Base-by-base conservation (phyloP, 345 rosid genomes). In the Syzygium oleosum region DNA sequence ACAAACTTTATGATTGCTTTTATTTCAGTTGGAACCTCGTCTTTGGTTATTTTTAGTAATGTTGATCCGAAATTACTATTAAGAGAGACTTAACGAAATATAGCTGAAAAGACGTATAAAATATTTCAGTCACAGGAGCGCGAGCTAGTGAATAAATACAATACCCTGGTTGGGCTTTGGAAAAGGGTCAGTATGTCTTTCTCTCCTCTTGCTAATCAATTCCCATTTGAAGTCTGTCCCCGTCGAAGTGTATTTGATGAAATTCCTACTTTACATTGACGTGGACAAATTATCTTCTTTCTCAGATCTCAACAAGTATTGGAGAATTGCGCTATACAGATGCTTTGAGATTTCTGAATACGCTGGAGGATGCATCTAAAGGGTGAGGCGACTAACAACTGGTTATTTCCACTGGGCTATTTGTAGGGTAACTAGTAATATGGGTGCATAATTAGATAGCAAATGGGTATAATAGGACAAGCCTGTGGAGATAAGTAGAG, bases 271-370 rank as follows among this genome's bases (percentile, higher is more conserved):
- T 29, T 21, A 27, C n/a, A 16, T 25, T 77, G 51, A 49, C 25
- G 23, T 52, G 41, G 10, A 53, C 25, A 55, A 12, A 53, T 41
- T 31, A 15, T 29, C 79, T 27, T 63, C 51, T 51, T 85, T 89
- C 90, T n/a, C 96, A 98, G 99, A 93, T 98, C 87, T 94, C 98
- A 53, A 92, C 91, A 85, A 89, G 92, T 86, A 85, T 94, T 56
- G 98, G 99, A 80, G 99, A 98, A 87, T 87, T 97, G 92, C 95
- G 94, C 52, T 94, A 95, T 88, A 89, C 63, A 31, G 99, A 98
- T 91, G 99, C 99, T 86, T 91, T 98, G 95, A 91, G 95, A 86
- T 91, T 93, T 88, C 93, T 97, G 59, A 63, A 88, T 90, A 94
- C 95, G 79, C 91, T 98, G 86, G 98, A 97, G 90, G 96, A 94